These are phyloP conservation scores for Bruguiera parviflora DNA, from an alignment of 345 rosid species.

Conservation along the genomic window DNA sequence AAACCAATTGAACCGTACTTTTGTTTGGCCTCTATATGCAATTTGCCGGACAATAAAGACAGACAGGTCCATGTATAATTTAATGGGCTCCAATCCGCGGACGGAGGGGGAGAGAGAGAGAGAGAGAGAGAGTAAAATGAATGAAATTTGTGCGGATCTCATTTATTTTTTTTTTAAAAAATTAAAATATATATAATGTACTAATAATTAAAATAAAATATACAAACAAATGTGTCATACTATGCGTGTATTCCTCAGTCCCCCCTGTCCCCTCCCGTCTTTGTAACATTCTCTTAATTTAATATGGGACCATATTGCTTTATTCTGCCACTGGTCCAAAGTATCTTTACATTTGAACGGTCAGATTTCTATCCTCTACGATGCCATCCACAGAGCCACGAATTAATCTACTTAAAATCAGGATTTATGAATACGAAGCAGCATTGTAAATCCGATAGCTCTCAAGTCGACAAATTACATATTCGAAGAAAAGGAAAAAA, in stretches of 20 bases:
- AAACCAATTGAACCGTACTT: neutral
- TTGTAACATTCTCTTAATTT: neutral
- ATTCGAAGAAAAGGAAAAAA: neutral
- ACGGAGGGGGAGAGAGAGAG: too few relatives aligned
- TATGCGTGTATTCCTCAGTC: too few relatives aligned
- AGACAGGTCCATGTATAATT: neutral
- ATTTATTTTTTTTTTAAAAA: too few relatives aligned
- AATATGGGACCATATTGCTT: constrained; percentile 12
- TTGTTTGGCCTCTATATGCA: neutral
- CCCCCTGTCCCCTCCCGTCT: too few relatives aligned
- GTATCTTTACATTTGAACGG: constrained; percentile 21
- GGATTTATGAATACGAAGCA: neutral
- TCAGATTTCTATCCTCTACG: constrained; percentile 12
- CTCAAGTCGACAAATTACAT: neutral
- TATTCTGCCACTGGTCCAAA: constrained; percentile 9
- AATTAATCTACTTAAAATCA: neutral
- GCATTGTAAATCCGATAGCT: constrained; percentile 2
- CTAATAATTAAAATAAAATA: too few relatives aligned
- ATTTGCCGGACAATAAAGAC: neutral
- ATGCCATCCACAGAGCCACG: neutral
- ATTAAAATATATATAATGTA: too few relatives aligned
- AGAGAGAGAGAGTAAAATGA: too few relatives aligned
- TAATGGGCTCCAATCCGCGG: too few relatives aligned
- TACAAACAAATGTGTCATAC: too few relatives aligned
- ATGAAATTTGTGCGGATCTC: too few relatives aligned